phyloP scores from a whole-genome alignment of 257 asterid genomes.

The Lycium ferocissimum region DNA sequence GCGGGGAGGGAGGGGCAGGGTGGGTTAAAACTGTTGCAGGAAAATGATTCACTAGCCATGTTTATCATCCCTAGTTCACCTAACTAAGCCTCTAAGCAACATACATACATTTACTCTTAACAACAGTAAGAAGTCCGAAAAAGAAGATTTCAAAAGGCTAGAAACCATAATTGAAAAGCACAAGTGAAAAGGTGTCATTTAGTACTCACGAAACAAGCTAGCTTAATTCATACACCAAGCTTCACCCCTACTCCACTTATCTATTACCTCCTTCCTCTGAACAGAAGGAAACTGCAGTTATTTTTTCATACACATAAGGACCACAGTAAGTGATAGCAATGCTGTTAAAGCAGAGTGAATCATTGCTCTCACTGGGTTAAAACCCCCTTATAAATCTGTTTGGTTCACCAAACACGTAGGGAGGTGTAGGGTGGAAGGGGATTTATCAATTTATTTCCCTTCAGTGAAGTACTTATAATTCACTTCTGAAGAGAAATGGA shows the following conservation, averaged over 20 bases:
- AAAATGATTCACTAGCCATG: background rate
- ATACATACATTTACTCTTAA: background rate
- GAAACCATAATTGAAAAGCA: background rate
- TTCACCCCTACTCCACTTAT: background rate
- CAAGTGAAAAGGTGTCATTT: background rate
- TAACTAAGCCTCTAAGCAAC: slow-evolving; percentile 14
- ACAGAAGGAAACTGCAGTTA: background rate
- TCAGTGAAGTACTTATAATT: background rate
- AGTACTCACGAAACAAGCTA: background rate
- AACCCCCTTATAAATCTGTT: background rate
- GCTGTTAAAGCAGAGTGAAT: background rate
- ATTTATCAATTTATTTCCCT: background rate
- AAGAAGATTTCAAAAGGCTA: background rate
- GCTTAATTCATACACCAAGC: background rate
- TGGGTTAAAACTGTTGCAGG: background rate
- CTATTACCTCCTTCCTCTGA: background rate
- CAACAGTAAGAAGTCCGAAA: background rate
- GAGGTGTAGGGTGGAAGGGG: background rate
- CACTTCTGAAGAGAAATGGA: background rate
- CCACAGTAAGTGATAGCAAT: background rate
- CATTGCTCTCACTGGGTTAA: background rate
- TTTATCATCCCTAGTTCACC: background rate
- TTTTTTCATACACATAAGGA: background rate
- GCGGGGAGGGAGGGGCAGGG: background rate
- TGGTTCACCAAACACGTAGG: background rate